Percentiles rank a stretch among this genome's conserved stretches.
These are phyloP conservation scores for Verticillium albo-atrum DNA, from an alignment of 2,329 filamentous ascomycete genomes.

Conservation along the genomic window DNA sequence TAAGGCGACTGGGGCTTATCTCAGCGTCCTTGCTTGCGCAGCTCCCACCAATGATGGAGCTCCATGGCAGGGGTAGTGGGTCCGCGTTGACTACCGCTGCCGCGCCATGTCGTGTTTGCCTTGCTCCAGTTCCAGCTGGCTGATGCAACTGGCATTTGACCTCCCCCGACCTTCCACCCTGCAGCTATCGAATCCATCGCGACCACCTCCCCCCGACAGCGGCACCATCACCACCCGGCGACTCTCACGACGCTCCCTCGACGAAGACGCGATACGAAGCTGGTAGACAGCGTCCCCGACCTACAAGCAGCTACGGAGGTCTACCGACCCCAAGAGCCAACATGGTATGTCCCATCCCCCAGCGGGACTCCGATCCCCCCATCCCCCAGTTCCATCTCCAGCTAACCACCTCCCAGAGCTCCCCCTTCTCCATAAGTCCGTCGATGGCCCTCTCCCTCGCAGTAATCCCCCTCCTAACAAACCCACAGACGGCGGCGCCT, in stretches of 20 bases:
- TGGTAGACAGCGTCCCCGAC: not conserved
- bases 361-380: slow-evolving; percentile 13
- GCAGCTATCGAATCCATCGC: slow-evolving; percentile 18
- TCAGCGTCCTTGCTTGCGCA: slow-evolving; percentile 1
- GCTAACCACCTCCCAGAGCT: slow-evolving; percentile 56
- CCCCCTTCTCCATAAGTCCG: slow-evolving; percentile 94
- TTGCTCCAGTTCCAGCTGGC: slow-evolving; percentile 20
- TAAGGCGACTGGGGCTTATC: not conserved
- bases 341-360: slow-evolving; percentile 12
- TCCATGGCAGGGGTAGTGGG: not conserved
- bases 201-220: slow-evolving; percentile 14
- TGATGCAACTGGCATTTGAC: slow-evolving; percentile 9
- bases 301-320: not conserved
- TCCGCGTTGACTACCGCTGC: slow-evolving; percentile 16
- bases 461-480: slow-evolving; percentile 3
- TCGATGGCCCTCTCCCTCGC: slow-evolving; percentile 9
- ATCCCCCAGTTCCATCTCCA: slow-evolving; percentile 11
- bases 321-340: slow-evolving; percentile 13
- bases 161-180: slow-evolving; percentile 15
- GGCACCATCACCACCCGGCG: slow-evolving; percentile 8
- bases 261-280: slow-evolving; percentile 2
- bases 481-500: slow-evolving; percentile 75
- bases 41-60: slow-evolving; percentile 15
- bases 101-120: slow-evolving; percentile 40
- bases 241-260: slow-evolving; percentile 6